Evolutionary conservation across 768 basidiomycete species (phyloP), one percentile per base, ranked within the genome.

Genomic region (Rhizopogon vesiculosus): DNA sequence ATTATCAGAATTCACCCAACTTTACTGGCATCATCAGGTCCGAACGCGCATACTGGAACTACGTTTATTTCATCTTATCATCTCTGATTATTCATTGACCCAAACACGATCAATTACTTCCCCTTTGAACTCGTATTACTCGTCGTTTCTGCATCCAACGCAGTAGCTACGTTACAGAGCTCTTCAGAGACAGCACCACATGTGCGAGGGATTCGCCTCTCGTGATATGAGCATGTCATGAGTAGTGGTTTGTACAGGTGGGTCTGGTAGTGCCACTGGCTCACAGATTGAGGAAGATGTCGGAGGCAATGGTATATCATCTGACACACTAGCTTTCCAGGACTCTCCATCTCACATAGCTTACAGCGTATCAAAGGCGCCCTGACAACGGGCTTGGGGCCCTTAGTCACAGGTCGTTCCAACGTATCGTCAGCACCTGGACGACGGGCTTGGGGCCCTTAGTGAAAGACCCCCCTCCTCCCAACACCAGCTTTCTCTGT

Each of bases 101-200:
- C n/a, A n/a, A n/a, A n/a, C n/a, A n/a, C n/a, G n/a, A n/a, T n/a
- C n/a, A n/a, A n/a, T n/a, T n/a, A n/a, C n/a, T n/a, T n/a, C n/a
- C n/a, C n/a, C n/a, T n/a, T n/a, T n/a, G n/a, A n/a, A n/a, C n/a
- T n/a, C n/a, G n/a, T n/a, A n/a, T n/a, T n/a, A n/a, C n/a, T n/a
- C n/a, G n/a, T n/a, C n/a, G n/a, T n/a, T n/a, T n/a, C n/a, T n/a
- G n/a, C n/a, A n/a, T n/a, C n/a, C n/a, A n/a, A n/a, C n/a, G n/a
- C n/a, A n/a, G n/a, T n/a, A n/a, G n/a, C n/a, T n/a, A n/a, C n/a
- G n/a, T n/a, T n/a, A n/a, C n/a, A n/a, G n/a, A n/a, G n/a, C 86
- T 88, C 57, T 75, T 81, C 5, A 59, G 10, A 31, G 51, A 54
- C 13, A 48, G 29, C 4, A 9, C 8, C 33, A n/a, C 33, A 12